phyloP scores from a whole-genome alignment of 306 rosid species.

The Potentilla sterilis region DNA sequence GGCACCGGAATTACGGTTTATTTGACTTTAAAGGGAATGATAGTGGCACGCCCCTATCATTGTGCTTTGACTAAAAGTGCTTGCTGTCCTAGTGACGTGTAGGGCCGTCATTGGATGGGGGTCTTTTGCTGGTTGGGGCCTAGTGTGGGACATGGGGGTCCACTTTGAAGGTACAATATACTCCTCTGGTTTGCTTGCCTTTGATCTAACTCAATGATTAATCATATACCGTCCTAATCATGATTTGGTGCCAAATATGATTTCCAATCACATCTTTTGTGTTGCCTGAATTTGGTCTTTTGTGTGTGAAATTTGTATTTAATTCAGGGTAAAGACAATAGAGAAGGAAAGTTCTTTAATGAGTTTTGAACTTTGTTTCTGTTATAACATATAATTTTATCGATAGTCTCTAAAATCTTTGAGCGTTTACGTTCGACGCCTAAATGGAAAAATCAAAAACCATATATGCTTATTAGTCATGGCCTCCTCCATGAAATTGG shows the following conservation, averaged over 20 bases:
- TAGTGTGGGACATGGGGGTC: not conserved
- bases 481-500: no score
- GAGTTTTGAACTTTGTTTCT: not conserved
- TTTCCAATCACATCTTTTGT: not conserved
- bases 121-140: slow-evolving; percentile 10
- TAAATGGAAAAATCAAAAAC: no score
- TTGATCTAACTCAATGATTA: slow-evolving; percentile 17
- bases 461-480: no score
- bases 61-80: slow-evolving; percentile 50
- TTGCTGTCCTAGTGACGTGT: slow-evolving; percentile 23
- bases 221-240: slow-evolving; percentile 20
- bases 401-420: no score
- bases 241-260: slow-evolving; percentile 10
- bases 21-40: slow-evolving; percentile 13
- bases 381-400: no score
- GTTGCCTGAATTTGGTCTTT: not conserved
- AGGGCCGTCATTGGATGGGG: slow-evolving; percentile 33
- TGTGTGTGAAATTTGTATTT: not conserved
- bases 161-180: slow-evolving; percentile 10
- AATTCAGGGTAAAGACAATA: not conserved
- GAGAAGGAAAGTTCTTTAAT: not conserved
- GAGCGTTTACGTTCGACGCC: no score
- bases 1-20: slow-evolving; percentile 22
- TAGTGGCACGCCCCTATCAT: slow-evolving; percentile 27
- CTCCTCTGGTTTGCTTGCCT: slow-evolving; percentile 4